Evolutionary conservation across 768 basidiomycete genomes (phyloP).

Genomic region (Mycena albidolilacea): DNA sequence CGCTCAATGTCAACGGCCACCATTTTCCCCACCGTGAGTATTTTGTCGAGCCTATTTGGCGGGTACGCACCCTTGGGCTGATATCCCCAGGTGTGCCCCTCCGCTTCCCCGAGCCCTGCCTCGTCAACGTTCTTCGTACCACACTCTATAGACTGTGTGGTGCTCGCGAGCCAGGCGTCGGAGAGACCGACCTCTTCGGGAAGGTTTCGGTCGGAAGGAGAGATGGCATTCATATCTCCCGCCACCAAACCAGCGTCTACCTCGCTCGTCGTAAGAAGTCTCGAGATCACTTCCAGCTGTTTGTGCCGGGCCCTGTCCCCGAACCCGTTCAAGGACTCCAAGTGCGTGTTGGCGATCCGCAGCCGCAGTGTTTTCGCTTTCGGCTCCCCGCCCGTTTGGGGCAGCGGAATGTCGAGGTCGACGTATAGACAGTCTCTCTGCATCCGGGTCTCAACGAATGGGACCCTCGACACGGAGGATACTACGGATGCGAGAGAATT

Average conservation of each 20-base stretch:
- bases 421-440: constrained; percentile 61
- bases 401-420: constrained; percentile 57
- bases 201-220: constrained; percentile 50
- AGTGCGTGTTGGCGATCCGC: constrained; percentile 66
- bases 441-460: constrained; percentile 58
- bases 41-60: constrained; percentile 60
- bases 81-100: constrained; percentile 64
- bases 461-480: constrained; percentile 50
- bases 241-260: constrained; percentile 60
- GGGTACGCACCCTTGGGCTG: constrained; percentile 55
- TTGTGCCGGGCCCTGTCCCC: constrained; percentile 53
- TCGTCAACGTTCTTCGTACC: not conserved
- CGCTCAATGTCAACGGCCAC: constrained; percentile 52
- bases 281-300: constrained; percentile 57
- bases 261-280: constrained; percentile 48
- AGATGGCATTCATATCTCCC: constrained; percentile 69
- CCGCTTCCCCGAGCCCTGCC: constrained; percentile 44
- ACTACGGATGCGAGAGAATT: constrained; percentile 52
- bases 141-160: constrained; percentile 24
- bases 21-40: constrained; percentile 56
- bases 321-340: constrained; percentile 60
- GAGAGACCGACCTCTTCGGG: constrained; percentile 55
- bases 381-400: constrained; percentile 40
- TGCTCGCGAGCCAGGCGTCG: constrained; percentile 58
- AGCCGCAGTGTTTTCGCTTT: constrained; percentile 48